phyloP scores from a whole-genome alignment of 2,329 filamentous ascomycete species.

The Xylaria sp. region DNA sequence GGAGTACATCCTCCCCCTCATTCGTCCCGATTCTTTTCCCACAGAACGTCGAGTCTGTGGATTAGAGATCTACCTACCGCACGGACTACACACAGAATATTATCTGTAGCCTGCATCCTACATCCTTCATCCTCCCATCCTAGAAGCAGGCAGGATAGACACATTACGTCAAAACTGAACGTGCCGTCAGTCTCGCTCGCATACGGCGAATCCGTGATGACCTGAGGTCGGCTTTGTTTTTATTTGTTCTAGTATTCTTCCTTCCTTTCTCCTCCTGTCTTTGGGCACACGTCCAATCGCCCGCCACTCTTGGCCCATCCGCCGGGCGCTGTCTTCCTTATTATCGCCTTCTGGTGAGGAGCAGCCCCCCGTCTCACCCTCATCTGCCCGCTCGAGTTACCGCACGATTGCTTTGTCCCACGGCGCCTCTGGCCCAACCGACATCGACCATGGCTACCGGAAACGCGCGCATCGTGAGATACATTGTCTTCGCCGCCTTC shows the following conservation, averaged over 20 bases:
- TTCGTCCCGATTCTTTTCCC: slow-evolving; percentile 3
- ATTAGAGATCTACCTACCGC: not conserved
- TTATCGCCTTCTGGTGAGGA: slow-evolving; percentile 1
- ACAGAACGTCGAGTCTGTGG: not conserved
- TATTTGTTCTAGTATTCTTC: not conserved
- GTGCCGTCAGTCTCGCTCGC: not conserved
- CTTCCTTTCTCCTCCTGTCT: slow-evolving; percentile 10
- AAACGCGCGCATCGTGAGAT: slow-evolving; percentile 68
- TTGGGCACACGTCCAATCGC: slow-evolving; percentile 18
- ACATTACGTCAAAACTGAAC: not conserved
- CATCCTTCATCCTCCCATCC: not conserved
- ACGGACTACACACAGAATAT: no score
- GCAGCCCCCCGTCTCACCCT: slow-evolving; percentile 1
- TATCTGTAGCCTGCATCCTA: not conserved
- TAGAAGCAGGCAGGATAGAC: not conserved
- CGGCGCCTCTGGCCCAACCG: not conserved
- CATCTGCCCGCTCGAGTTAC: not conserved
- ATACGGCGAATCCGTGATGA: slow-evolving; percentile 19
- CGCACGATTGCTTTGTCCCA: slow-evolving; percentile 6
- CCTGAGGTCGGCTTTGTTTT: slow-evolving; percentile 26
- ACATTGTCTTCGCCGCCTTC: slow-evolving; percentile 76
- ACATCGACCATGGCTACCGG: slow-evolving; percentile 54
- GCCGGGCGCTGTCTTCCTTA: slow-evolving; percentile 12
- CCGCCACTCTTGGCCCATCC: slow-evolving; percentile 13
- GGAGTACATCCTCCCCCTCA: not conserved